Conservation (phyloP, 2,329 filamentous ascomycete species). For the Fusarium ramigenum region DNA sequence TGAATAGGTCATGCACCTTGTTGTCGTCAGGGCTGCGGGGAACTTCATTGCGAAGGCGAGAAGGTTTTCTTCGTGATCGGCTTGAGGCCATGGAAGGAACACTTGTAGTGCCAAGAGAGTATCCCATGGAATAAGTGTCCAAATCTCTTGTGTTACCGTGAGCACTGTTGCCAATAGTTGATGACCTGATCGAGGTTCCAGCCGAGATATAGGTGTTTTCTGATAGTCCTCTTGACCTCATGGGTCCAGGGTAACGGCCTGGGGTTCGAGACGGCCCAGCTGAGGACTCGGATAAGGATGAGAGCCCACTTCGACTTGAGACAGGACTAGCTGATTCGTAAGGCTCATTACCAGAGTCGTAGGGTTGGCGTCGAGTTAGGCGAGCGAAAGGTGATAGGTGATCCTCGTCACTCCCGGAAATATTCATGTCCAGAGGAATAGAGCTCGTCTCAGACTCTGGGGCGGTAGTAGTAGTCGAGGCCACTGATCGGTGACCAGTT, state of each 20-base stretch:
- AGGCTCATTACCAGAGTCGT: conserved; percentile 66
- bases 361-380: conserved; percentile 75
- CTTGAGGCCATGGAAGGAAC: conserved; percentile 59
- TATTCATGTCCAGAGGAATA: conserved; percentile 64
- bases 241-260: conserved; percentile 59
- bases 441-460: conserved; percentile 66
- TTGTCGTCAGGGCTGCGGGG: conserved; percentile 79
- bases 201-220: conserved; percentile 76
- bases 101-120: conserved; percentile 50
- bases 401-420: conserved; percentile 81
- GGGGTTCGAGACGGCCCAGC: conserved; percentile 64
- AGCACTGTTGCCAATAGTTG: conserved; percentile 42
- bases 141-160: conserved; percentile 40
- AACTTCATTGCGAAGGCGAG: conserved; percentile 82
- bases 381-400: conserved; percentile 79
- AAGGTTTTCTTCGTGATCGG: conserved; percentile 62
- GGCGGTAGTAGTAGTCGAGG: conserved; percentile 57
- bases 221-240: conserved; percentile 63
- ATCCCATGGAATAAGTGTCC: conserved; percentile 65
- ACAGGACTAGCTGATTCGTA: conserved; percentile 74
- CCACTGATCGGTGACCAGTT: conserved; percentile 62
- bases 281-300: conserved; percentile 65
- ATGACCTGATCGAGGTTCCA: conserved; percentile 60
- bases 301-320: conserved; percentile 71
- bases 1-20: conserved; percentile 82